Conservation (phyloP, 2,329 filamentous ascomycete species). For the Sporothrix pseudoabietina region DNA sequence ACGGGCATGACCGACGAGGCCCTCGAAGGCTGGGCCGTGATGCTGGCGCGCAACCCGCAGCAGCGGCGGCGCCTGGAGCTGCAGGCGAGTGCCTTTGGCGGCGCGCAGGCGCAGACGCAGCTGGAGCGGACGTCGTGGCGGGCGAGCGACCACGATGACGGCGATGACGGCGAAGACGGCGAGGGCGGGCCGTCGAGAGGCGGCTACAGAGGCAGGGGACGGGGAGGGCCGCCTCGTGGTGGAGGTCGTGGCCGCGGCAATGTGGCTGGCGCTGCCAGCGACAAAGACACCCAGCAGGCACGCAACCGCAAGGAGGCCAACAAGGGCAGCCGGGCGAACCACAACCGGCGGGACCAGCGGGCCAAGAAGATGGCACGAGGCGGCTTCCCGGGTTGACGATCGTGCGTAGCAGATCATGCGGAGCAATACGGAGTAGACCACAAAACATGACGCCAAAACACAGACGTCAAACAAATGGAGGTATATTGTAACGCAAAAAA, state of each 20-base stretch:
- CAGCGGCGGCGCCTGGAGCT: slow-evolving; percentile 70
- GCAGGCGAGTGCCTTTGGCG: slow-evolving; percentile 67
- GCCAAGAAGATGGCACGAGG: slow-evolving; percentile 67
- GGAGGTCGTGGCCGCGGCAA: slow-evolving; percentile 55
- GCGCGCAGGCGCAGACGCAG: slow-evolving; percentile 68
- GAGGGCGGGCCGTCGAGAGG: slow-evolving; percentile 43
- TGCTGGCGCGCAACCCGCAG: slow-evolving; percentile 74
- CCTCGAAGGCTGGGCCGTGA: slow-evolving; percentile 91
- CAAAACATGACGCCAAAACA: neutral
- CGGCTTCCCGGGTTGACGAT: slow-evolving; percentile 41
- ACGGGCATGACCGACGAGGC: slow-evolving; percentile 92
- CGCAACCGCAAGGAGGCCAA: slow-evolving; percentile 78
- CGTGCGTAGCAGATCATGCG: neutral
- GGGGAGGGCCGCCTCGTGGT: slow-evolving; percentile 51
- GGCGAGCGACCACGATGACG: slow-evolving; percentile 41
- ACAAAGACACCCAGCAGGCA: slow-evolving; percentile 71
- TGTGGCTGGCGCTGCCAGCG: slow-evolving; percentile 65
- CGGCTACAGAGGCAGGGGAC: slow-evolving; percentile 43
- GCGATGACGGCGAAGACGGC: slow-evolving; percentile 54
- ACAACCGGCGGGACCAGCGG: slow-evolving; percentile 74
- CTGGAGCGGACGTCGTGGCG: slow-evolving; percentile 68
- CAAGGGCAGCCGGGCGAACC: slow-evolving; percentile 81
- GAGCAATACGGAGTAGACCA: neutral
- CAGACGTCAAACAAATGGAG: neutral
- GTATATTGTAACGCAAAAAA: slow-evolving; percentile 5